Evolutionary conservation across 2,329 filamentous ascomycete species (phyloP).

Genomic region (Ciborinia camelliae): DNA sequence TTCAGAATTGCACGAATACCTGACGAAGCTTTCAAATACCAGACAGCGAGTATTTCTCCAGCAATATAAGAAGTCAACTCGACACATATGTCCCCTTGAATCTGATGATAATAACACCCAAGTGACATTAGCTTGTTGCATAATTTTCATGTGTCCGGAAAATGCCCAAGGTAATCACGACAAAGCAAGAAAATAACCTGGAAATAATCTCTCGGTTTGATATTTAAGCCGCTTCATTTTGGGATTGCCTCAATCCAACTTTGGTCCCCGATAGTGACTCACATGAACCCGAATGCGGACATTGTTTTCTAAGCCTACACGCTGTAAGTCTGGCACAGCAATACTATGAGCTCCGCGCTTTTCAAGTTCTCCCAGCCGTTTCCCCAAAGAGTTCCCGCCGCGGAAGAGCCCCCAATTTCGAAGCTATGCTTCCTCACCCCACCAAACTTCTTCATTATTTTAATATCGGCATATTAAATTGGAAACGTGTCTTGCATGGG

Average conservation of each 20-base stretch:
- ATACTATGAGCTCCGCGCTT: slow-evolving; percentile 20
- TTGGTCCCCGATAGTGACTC: slow-evolving; percentile 1
- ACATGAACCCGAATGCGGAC: not conserved
- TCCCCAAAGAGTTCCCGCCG: not conserved
- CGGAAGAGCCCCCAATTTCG: not conserved
- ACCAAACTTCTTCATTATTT: slow-evolving; percentile 18
- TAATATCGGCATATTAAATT: slow-evolving; percentile 2
- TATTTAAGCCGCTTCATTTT: slow-evolving; percentile 25
- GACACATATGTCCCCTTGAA: slow-evolving; percentile 13
- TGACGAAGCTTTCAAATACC: not conserved
- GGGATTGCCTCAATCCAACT: slow-evolving; percentile 21
- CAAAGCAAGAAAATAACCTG: slow-evolving; percentile 18
- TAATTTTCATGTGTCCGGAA: slow-evolving; percentile 27
- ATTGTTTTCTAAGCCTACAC: slow-evolving; percentile 8
- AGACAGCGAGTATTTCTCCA: not conserved
- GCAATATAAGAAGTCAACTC: slow-evolving; percentile 20
- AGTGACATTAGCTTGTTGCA: slow-evolving; percentile 24
- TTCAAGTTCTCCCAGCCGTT: slow-evolving; percentile 23
- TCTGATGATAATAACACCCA: slow-evolving; percentile 12
- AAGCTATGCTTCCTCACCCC: slow-evolving; percentile 1
- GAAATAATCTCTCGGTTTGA: slow-evolving; percentile 22
- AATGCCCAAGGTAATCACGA: slow-evolving; percentile 23
- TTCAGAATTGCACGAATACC: slow-evolving; percentile 20
- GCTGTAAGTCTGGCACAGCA: slow-evolving; percentile 20
- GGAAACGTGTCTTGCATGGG: slow-evolving; percentile 12